Evolutionary conservation across 1,284 basidiomycete species (phyloP).

Genomic region (Ganoderma boninense): DNA sequence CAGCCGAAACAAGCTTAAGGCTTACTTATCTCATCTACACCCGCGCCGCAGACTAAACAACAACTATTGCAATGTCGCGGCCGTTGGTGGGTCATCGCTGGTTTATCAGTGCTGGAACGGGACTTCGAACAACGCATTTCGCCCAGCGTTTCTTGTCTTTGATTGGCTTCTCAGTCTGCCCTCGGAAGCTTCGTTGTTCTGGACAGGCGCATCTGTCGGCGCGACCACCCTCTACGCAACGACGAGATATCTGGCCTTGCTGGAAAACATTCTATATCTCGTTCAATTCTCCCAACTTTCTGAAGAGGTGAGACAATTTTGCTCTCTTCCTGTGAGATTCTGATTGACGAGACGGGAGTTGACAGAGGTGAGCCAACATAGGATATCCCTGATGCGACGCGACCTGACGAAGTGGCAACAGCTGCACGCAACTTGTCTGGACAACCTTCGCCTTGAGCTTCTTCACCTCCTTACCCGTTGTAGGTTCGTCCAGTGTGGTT

Average conservation of each 20-base stretch:
- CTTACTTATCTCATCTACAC: not conserved
- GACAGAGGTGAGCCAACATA: not conserved
- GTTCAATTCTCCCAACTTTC: not conserved
- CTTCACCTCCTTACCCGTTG: not conserved
- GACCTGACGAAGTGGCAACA: not conserved
- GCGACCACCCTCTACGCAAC: not conserved
- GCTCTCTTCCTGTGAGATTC: not conserved
- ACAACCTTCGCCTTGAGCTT: not conserved
- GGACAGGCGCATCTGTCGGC: not conserved
- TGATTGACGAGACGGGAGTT: not conserved
- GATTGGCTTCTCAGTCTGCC: slow-evolving; percentile 1
- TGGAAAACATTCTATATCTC: not conserved
- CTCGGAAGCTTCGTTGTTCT: not conserved
- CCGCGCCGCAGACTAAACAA: not conserved
- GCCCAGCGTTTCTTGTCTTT: not conserved
- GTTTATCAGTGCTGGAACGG: not conserved
- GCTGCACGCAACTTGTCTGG: slow-evolving; percentile 5
- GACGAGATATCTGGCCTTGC: not conserved
- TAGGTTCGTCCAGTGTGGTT: not conserved
- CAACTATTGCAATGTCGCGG: not conserved
- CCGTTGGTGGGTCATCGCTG: not conserved
- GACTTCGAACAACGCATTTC: not conserved
- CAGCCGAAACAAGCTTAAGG: no score
- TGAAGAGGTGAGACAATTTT: not conserved
- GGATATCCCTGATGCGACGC: not conserved